Percentiles rank a stretch among this genome's conserved stretches.
These are phyloP conservation scores for Xerocomellus chrysenteron DNA, from an alignment of 768 basidiomycete genomes.

Conservation along the genomic window DNA sequence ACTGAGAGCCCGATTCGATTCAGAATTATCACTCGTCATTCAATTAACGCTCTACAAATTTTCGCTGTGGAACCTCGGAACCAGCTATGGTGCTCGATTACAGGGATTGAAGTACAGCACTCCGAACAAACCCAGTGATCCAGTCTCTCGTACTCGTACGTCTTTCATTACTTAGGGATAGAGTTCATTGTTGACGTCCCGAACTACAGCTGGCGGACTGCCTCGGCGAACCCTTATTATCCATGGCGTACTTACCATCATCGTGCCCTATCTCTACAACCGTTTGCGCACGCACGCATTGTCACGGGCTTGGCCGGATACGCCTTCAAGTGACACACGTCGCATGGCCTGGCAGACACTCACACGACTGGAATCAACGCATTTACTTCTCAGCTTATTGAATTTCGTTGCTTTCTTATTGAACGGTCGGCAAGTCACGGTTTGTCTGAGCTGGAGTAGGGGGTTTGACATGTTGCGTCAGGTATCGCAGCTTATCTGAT, in stretches of 20 bases:
- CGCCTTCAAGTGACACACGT: slow-evolving; percentile 74
- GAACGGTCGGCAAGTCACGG: slow-evolving; percentile 70
- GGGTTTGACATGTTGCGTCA: slow-evolving; percentile 32
- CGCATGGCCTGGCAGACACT: slow-evolving; percentile 73
- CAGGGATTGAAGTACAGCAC: slow-evolving; percentile 70
- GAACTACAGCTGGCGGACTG: slow-evolving; percentile 57
- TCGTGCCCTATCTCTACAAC: slow-evolving; percentile 76
- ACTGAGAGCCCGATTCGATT: slow-evolving; percentile 62
- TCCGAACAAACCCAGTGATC: background rate
- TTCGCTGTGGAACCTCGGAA: slow-evolving; percentile 77
- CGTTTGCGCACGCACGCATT: slow-evolving; percentile 75
- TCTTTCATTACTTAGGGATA: background rate
- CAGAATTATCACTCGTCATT: slow-evolving; percentile 70
- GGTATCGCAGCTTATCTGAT: slow-evolving; percentile 84
- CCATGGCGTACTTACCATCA: slow-evolving; percentile 70
- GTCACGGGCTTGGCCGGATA: slow-evolving; percentile 87
- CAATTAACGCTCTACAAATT: slow-evolving; percentile 75
- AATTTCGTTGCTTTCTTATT: slow-evolving; percentile 84
- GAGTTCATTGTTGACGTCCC: background rate
- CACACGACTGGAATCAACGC: slow-evolving; percentile 62
- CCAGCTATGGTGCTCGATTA: slow-evolving; percentile 80
- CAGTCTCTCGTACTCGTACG: slow-evolving; percentile 24
- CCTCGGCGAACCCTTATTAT: slow-evolving; percentile 58
- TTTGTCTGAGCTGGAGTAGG: background rate
- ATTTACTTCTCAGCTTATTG: slow-evolving; percentile 60